phyloP scores from a whole-genome alignment of 2,329 filamentous ascomycete genomes.

The Aspergillus sp. region DNA sequence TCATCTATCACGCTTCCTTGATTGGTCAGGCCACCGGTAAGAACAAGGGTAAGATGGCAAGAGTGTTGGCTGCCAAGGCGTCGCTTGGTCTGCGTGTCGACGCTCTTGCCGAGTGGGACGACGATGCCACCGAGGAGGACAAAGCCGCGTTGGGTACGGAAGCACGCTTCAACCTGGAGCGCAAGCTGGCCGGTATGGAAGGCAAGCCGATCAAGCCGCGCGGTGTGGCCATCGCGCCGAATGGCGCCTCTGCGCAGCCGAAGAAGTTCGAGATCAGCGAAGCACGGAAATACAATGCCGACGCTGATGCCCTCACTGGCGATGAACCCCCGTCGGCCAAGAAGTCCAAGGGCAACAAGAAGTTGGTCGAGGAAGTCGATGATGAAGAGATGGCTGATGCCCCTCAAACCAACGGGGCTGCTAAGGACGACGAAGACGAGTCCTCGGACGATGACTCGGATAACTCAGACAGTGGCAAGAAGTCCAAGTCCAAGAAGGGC shows the following conservation, averaged over 20 bases:
- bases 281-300: conserved; percentile 85
- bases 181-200: conserved; percentile 56
- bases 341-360: conserved; percentile 39
- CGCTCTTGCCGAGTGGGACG: conserved; percentile 70
- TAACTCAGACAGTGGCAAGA: conserved; percentile 23
- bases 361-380: conserved; percentile 40
- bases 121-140: conserved; percentile 79
- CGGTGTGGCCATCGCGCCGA: conserved; percentile 65
- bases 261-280: conserved; percentile 81
- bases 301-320: conserved; percentile 74
- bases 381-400: conserved; percentile 40
- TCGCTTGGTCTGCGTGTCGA: conserved; percentile 90
- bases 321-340: conserved; percentile 49
- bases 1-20: conserved; percentile 84
- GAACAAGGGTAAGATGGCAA: conserved; percentile 99
- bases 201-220: conserved; percentile 79
- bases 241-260: conserved; percentile 55
- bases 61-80: conserved; percentile 89
- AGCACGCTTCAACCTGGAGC: conserved; percentile 42
- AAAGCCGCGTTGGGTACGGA: conserved; percentile 69
- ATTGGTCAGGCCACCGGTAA: conserved; percentile 95
- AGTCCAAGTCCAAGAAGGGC: conserved; percentile 35
- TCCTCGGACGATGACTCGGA: conserved; percentile 20
- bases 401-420: conserved; percentile 9
- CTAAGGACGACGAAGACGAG: conserved; percentile 7